Base-by-base conservation (phyloP, 345 rosid species). In the Syzygium jambos region DNA sequence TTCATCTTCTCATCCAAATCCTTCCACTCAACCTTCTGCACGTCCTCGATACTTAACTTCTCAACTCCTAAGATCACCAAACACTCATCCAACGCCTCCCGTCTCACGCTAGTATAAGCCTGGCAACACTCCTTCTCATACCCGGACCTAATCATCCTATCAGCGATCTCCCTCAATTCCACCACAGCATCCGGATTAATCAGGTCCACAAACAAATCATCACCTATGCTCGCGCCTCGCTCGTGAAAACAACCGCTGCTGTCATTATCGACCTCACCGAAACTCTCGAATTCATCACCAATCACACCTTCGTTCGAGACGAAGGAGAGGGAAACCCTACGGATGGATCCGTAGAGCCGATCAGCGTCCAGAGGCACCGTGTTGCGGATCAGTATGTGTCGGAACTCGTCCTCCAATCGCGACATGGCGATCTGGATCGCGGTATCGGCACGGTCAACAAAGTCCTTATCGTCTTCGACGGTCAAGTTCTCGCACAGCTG, bases 1-100 rank as follows among this genome's bases (percentile, higher is more conserved):
- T 95, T 98, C 99, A 98, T 96, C 92, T 96, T 98, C 93, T 98
- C 99, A 91, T 98, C 98, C 98, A 98, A 92, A 78, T 87, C 85
- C 63, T 89, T 95, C 99, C 99, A 96, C 84, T 94, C 99, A 88
- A 98, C 95, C 89, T 90, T 96, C 89, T 96, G 99, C 10, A 98
- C 98, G 78, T 98, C 99, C 90, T 98, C 99, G 23, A 98, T 98
- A 85, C 99, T 95, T 51, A 96, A 89, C 91, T 95, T 98, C 96
- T 98, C 99, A 51, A 95, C 95, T 38, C 97, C 99, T 78, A 98
- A 91, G 89, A 92, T 94, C 88, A 86, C 90, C 89, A 96, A 91
- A 82, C 95, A 96, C 91, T 98, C 99, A 51, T 98, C 99, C 89
- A 96, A 90, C 17, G 94, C 96, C 29, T 94, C 99, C 52, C 98